Base-by-base conservation (phyloP, 164 flowering plant genomes). In the Malania oleifera region DNA sequence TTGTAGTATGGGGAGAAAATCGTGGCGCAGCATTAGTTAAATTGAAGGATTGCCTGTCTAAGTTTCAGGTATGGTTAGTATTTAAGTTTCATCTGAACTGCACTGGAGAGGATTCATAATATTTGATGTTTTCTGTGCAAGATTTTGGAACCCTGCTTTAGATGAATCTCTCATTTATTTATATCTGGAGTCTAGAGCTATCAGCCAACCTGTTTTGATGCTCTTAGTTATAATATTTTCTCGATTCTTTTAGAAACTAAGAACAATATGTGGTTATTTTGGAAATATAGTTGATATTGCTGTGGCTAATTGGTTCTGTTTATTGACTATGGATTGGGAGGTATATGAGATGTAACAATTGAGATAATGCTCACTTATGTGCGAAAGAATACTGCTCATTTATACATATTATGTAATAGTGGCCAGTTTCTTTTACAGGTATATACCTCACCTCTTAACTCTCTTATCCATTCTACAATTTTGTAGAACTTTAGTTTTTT, bases 1-100 rank as follows among this genome's bases (percentile, higher is more conserved):
- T 93, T 72, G 96, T 93, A 34, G 97, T 90, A 10, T 80, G 87
- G 90, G 99, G 97, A 69, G 88, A 80, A 77, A 80, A 79, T 61
- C 89, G 97, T 26, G 60, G 68, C 65, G 78, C 88, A n/a, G 99
- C 99, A 44, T 73, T 93, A 62, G 73, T 86, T 37, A 93, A 90
- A 73, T 49, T 93, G 80, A 90, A 78, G 73, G 87, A 90, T 59
- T 78, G 91, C 73, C 67, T 93, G 60, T 77, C 86, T 15, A 80
- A 82, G 45, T 93, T 93, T 80, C 89, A 85, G 97, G 99, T 89
- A 74, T 40, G 17, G 47, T 43, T 38, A 27, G 6, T 3, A 18
- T 35, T 15, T 1, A 39, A 3, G 14, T 53, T 66, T 34, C 47
- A 23, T 57, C 23, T 38, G 0, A n/a, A 38, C 54, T 26, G 35